Conservation (phyloP, 2,329 filamentous ascomycete genomes). For the Scedosporium aurantiacum region DNA sequence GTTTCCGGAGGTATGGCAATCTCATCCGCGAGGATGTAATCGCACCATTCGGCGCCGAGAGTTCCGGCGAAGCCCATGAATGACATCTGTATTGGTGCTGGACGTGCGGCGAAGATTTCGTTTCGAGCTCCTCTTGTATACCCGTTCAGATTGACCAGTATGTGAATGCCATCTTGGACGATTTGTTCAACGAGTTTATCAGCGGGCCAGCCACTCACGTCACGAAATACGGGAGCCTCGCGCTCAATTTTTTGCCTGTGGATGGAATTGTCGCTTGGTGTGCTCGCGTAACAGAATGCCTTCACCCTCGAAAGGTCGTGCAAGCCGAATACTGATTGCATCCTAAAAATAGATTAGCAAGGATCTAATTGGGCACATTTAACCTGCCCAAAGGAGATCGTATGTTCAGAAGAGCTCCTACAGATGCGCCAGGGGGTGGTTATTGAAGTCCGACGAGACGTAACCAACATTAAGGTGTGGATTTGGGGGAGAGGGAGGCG, state of each 20-base stretch:
- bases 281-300: conserved; percentile 94
- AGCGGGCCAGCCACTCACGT: conserved; percentile 77
- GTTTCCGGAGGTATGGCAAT: conserved; percentile 77
- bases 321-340: conserved; percentile 97
- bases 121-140: conserved; percentile 96
- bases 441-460: conserved; percentile 97
- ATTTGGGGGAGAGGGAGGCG: conserved; percentile 71
- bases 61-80: conserved; percentile 99
- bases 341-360: conserved; percentile 30
- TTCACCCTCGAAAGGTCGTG: conserved; percentile 64
- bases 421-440: conserved; percentile 89
- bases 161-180: conserved; percentile 77
- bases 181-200: conserved; percentile 82
- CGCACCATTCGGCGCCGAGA: conserved; percentile 94
- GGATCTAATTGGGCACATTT: not conserved
- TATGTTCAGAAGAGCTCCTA: conserved; percentile 23
- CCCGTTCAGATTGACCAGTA: conserved; percentile 93
- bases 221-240: conserved; percentile 82
- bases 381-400: not conserved
- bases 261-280: conserved; percentile 74
- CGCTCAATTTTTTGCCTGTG: conserved; percentile 89
- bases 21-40: conserved; percentile 86
- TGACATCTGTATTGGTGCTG: conserved; percentile 95
- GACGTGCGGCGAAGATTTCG: conserved; percentile 89
- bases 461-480: conserved; percentile 89